Evolutionary conservation across 805 yeast genomes (phyloP).

Genomic region (Saccharomycopsis javanensis): DNA sequence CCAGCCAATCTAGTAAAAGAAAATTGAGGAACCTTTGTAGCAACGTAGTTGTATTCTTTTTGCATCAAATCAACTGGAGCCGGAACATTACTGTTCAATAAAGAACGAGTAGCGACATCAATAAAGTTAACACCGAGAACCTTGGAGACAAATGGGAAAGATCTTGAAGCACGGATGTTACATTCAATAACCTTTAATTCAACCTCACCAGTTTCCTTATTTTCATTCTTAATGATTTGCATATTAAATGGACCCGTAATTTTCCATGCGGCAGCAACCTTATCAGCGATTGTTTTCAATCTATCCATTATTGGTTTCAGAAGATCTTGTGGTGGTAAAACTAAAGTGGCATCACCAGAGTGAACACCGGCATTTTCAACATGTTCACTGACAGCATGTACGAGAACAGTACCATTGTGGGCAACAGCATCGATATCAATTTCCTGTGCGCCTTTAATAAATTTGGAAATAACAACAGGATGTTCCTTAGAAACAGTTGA

Average conservation of each 20-base stretch:
- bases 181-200: conserved; percentile 94
- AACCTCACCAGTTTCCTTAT: conserved; percentile 43
- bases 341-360: conserved; percentile 96
- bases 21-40: conserved; percentile 97
- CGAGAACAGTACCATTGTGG: conserved; percentile 72
- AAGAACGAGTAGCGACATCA: conserved; percentile 86
- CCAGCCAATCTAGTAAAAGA: conserved; percentile 98
- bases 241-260: conserved; percentile 98
- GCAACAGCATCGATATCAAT: conserved; percentile 98
- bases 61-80: conserved; percentile 79
- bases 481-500: conserved; percentile 90
- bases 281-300: conserved; percentile 80
- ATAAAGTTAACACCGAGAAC: conserved; percentile 92
- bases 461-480: conserved; percentile 95
- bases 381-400: conserved; percentile 95
- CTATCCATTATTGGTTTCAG: conserved; percentile 57
- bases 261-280: conserved; percentile 89
- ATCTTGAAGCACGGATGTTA: conserved; percentile 96
- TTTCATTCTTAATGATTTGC: conserved; percentile 82
- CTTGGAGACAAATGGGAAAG: conserved; percentile 98
- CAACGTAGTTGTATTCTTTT: conserved; percentile 68
- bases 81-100: conserved; percentile 65
- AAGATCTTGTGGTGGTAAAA: conserved; percentile 82
- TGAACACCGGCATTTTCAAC: conserved; percentile 98
- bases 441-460: conserved; percentile 92